A percentile compares a stretch with the other conserved stretches of the same genome.
phyloP scores from a whole-genome alignment of 1,284 basidiomycete genomes.

The Tremellales sp. region DNA sequence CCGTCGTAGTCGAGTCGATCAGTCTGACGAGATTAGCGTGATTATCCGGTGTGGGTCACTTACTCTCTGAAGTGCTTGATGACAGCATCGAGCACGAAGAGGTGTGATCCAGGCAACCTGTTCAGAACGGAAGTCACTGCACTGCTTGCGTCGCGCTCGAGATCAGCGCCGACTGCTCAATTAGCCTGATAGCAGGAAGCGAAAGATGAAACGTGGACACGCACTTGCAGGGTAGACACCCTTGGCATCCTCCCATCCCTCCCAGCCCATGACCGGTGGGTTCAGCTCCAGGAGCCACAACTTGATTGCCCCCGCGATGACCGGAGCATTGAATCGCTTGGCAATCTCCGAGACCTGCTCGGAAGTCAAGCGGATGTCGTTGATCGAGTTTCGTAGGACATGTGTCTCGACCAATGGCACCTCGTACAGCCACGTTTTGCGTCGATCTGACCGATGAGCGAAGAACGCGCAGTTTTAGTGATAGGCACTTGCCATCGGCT shows the following conservation, averaged over 20 bases:
- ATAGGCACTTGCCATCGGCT: constrained; percentile 59
- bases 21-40: constrained; percentile 52
- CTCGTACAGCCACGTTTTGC: constrained; percentile 86
- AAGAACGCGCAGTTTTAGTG: background rate
- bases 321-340: constrained; percentile 76
- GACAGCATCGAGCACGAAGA: constrained; percentile 75
- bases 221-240: constrained; percentile 68
- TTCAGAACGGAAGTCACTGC: constrained; percentile 66
- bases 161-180: constrained; percentile 57
- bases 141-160: constrained; percentile 59
- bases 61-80: constrained; percentile 72
- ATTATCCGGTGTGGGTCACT: constrained; percentile 31
- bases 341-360: constrained; percentile 61
- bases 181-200: background rate
- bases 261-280: constrained; percentile 69
- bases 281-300: constrained; percentile 81
- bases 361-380: constrained; percentile 63
- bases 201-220: constrained; percentile 16
- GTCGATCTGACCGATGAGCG: constrained; percentile 58
- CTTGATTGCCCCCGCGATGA: constrained; percentile 73
- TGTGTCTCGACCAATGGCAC: constrained; percentile 78
- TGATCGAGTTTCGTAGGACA: constrained; percentile 74
- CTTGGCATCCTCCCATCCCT: constrained; percentile 84
- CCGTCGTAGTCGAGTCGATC: constrained; percentile 61
- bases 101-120: constrained; percentile 71